Evolutionary conservation across 768 basidiomycete species (phyloP).

Genomic region (Agaricus subrufescens): DNA sequence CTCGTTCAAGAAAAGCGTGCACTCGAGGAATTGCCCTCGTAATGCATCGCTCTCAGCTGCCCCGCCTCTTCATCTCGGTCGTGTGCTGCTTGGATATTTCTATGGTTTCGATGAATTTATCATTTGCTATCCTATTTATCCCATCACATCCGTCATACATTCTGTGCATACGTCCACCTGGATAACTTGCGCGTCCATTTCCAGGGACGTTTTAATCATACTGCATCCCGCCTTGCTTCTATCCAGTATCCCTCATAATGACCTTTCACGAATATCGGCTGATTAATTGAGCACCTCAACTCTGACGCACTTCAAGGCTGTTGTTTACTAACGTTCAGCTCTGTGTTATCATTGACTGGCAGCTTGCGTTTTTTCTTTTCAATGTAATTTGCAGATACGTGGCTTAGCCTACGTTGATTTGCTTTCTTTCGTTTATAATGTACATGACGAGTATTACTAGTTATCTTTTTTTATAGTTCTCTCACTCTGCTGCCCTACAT

Average conservation of each 20-base stretch:
- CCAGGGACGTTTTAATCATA: not conserved
- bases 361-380: not conserved
- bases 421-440: conserved; percentile 8
- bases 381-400: conserved; percentile 2
- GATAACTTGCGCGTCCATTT: not conserved
- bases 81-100: conserved; percentile 3
- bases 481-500: not conserved
- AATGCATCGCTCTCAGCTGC: conserved; percentile 13
- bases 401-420: not conserved
- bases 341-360: not conserved
- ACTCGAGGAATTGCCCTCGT: conserved; percentile 35
- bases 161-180: not conserved
- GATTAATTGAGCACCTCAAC: not conserved
- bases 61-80: conserved; percentile 9
- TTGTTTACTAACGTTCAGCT: not conserved
- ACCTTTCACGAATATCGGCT: conserved; percentile 2
- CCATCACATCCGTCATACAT: not conserved
- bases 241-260: conserved; percentile 3
- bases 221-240: not conserved
- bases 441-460: conserved; percentile 13
- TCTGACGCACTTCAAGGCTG: not conserved
- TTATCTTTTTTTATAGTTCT: not conserved
- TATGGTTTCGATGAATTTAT: conserved; percentile 1
- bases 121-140: conserved; percentile 12
- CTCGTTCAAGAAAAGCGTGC: conserved; percentile 55